Percentiles rank a stretch among this genome's conserved stretches.
These are phyloP conservation scores for Fusarium metavorans DNA, from an alignment of 2,329 filamentous ascomycete genomes.

Conservation along the genomic window DNA sequence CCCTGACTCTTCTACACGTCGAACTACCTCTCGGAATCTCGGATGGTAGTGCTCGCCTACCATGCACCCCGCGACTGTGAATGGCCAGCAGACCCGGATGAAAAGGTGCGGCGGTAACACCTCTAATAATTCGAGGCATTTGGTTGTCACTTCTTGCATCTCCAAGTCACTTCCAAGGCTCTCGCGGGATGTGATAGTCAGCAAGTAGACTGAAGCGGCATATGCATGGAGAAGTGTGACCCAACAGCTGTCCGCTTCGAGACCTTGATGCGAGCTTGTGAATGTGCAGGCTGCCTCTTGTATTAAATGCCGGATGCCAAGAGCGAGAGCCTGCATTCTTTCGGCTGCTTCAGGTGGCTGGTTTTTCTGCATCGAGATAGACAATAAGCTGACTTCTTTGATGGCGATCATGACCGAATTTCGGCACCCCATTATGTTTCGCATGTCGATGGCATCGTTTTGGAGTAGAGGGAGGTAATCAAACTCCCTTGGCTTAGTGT, in stretches of 20 bases:
- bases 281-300: neutral
- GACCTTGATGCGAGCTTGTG: neutral
- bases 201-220: slow-evolving; percentile 1
- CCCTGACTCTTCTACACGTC: neutral
- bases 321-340: neutral
- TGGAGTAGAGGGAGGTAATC: slow-evolving; percentile 12
- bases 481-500: neutral
- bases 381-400: slow-evolving; percentile 12
- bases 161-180: neutral
- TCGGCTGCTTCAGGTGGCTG: neutral
- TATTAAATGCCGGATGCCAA: neutral
- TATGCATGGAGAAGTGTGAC: slow-evolving; percentile 14
- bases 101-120: neutral
- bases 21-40: slow-evolving; percentile 1
- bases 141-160: neutral
- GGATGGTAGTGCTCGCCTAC: neutral
- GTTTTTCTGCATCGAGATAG: neutral
- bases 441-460: slow-evolving; percentile 3
- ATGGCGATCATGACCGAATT: slow-evolving; percentile 16
- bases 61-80: slow-evolving; percentile 13
- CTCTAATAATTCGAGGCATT: slow-evolving; percentile 13
- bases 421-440: slow-evolving; percentile 10
- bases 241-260: slow-evolving; percentile 9
- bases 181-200: neutral
- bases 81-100: slow-evolving; percentile 19